Evolutionary conservation across 2,329 filamentous ascomycete genomes (phyloP).

Genomic region (Diplodia corticola): DNA sequence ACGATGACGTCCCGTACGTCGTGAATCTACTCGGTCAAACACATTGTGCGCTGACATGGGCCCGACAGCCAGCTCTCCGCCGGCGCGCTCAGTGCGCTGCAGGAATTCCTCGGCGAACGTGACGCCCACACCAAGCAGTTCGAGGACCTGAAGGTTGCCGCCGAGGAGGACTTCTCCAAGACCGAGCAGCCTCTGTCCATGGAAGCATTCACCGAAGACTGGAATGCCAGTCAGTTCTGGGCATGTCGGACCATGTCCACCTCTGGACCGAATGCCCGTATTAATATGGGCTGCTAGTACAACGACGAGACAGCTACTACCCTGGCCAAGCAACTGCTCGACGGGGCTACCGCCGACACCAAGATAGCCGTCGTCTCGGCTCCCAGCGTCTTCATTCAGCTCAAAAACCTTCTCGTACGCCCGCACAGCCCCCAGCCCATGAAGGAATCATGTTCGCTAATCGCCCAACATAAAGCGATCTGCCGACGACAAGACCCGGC

Average conservation of each 20-base stretch:
- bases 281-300: constrained; percentile 53
- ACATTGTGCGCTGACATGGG: not conserved
- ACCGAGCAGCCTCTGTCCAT: constrained; percentile 53
- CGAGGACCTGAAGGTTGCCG: constrained; percentile 63
- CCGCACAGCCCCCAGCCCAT: too few species aligned
- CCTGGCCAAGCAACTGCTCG: constrained; percentile 66
- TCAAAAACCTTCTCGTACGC: constrained; percentile 68
- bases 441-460: not conserved
- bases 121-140: constrained; percentile 67
- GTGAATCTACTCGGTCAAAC: not conserved
- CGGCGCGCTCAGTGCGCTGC: constrained; percentile 66
- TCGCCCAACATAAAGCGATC: constrained; percentile 14
- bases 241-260: constrained; percentile 44
- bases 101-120: constrained; percentile 72
- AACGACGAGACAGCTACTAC: constrained; percentile 67
- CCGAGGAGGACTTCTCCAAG: constrained; percentile 56
- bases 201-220: constrained; percentile 74
- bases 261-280: not conserved
- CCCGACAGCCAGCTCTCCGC: constrained; percentile 61
- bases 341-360: constrained; percentile 57
- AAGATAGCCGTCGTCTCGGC: constrained; percentile 70
- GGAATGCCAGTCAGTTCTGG: constrained; percentile 85
- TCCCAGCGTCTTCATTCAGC: constrained; percentile 73
- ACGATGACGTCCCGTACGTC: constrained; percentile 40
- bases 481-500: constrained; percentile 39